Base-by-base conservation (phyloP, 2,329 filamentous ascomycete species). In the Aureobasidium melanogenum region DNA sequence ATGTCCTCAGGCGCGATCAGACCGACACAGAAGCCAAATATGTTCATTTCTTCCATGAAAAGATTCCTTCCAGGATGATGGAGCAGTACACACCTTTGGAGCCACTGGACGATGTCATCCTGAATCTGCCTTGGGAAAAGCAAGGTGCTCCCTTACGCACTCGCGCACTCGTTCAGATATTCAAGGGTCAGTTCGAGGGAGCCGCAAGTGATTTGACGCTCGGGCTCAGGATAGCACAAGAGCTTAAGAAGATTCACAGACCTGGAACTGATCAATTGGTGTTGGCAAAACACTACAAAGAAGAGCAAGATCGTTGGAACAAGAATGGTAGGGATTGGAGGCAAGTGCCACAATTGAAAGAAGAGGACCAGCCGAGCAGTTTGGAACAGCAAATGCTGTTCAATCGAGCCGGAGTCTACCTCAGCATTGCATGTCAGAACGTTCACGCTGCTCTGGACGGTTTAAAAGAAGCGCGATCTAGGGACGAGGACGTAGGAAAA, bases 41-140 rank as follows among this genome's bases (percentile, higher is more conserved):
- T 70, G 90, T 94, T n/a, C 88, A 94, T 71, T 94, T 93, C 75
- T 95, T 95, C 73, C 89, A 93, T 74, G 89, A 95, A 74, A 94
- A 93, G 81, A 92, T 94, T 28, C 88, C 89, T 1, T 88, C 85
- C 43, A 78, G 87, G 44, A 85, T 88, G 70, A 77, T 94, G 71
- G 87, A 85, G 38, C 84, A 89, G 68, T 86, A 82, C 67, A 92
- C 88, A 9, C 86, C 83, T 64, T 73, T 92, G 61, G 76, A 82
- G 57, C 80, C 85, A 4, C 73, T 95, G 65, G 79, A 86, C 69
- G 82, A 88, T 39, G 84, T 93, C 61, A 86, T 92, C 63, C 75
- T 77, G 14, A 81, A 84, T 43, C 75, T 82, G 22, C 84, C 88
- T 1, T 79, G 77, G 47, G 86, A 91, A 51, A 80, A 78, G 39